Conservation (phyloP, 169 alveolate genomes). For the Eimeria sp. region DNA sequence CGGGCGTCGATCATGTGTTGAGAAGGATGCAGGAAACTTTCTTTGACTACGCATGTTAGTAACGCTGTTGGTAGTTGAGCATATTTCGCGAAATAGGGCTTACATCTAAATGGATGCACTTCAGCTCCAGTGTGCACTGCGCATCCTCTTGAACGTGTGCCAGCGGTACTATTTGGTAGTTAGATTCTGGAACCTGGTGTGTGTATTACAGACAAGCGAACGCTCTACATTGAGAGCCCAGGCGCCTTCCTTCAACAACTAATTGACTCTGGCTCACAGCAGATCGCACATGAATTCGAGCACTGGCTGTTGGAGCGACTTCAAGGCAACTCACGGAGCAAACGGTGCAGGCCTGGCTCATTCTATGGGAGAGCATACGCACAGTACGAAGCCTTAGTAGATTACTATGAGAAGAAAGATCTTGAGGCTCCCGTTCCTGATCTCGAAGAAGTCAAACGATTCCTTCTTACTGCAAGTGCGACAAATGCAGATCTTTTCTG, state of each 20-base stretch:
- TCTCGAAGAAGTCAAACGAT: slow-evolving; percentile 55
- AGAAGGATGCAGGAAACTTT: slow-evolving; percentile 43
- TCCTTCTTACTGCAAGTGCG: slow-evolving; percentile 58
- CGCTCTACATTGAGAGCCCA: slow-evolving; percentile 73
- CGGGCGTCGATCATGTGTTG: slow-evolving; percentile 35
- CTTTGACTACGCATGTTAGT: slow-evolving; percentile 56
- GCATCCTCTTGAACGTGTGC: neutral
- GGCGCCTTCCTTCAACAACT: slow-evolving; percentile 61
- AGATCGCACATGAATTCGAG: slow-evolving; percentile 24
- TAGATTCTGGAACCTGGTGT: neutral
- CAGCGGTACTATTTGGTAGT: neutral
- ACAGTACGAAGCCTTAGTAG: slow-evolving; percentile 23
- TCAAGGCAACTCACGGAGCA: slow-evolving; percentile 56
- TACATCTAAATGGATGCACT: neutral
- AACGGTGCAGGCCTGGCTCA: slow-evolving; percentile 44
- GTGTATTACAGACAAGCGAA: slow-evolving; percentile 33
- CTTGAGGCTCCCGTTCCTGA: slow-evolving; percentile 51
- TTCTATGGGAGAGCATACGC: slow-evolving; percentile 70
- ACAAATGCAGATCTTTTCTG: neutral
- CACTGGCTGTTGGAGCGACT: slow-evolving; percentile 62
- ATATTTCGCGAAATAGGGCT: neutral
- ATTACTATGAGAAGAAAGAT: slow-evolving; percentile 56
- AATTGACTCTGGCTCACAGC: neutral
- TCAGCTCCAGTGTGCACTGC: neutral
- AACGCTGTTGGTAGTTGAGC: neutral